A percentile compares a stretch with the other conserved stretches of the same genome.
Evolutionary conservation across 148 eudicot species (phyloP).

Genomic region (Spergularia bocconei): DNA sequence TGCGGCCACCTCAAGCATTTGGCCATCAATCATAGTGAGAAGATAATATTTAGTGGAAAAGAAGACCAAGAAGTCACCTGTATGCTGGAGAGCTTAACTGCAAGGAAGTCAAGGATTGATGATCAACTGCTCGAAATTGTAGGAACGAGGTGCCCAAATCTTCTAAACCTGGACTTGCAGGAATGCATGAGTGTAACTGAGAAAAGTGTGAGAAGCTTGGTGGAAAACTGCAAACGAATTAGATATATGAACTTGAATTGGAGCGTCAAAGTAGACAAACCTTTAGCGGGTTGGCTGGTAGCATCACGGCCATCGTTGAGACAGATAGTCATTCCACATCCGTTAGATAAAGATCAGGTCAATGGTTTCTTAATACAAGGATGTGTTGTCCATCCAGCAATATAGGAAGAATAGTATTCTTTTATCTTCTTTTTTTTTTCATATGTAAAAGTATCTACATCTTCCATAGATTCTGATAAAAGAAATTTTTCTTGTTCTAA

Average conservation of each 20-base stretch:
- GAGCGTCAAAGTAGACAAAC: constrained; percentile 14
- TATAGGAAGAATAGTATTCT: not conserved
- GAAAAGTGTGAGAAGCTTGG: constrained; percentile 9
- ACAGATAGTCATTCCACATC: constrained; percentile 15
- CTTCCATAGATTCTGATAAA: not conserved
- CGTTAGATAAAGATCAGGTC: constrained; percentile 16
- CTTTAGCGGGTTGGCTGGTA: constrained; percentile 15
- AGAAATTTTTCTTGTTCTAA: not conserved
- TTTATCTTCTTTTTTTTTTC: not conserved
- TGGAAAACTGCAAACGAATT: constrained; percentile 12
- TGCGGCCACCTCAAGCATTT: constrained; percentile 11
- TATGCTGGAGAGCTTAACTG: constrained; percentile 14
- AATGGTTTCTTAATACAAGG: constrained; percentile 16
- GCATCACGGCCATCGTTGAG: constrained; percentile 6
- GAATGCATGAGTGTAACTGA: constrained; percentile 16
- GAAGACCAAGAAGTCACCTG: constrained; percentile 6
- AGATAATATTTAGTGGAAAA: constrained; percentile 14
- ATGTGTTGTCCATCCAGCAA: constrained; percentile 14
- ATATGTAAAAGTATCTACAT: constrained; percentile 1
- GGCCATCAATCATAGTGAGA: constrained; percentile 19
- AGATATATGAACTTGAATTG: constrained; percentile 13
- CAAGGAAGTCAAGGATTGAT: constrained; percentile 20
- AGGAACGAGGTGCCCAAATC: constrained; percentile 9
- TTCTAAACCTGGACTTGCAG: constrained; percentile 18
- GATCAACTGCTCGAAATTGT: constrained; percentile 11